These are phyloP conservation scores for Cokeromyces recurvatus DNA, from an alignment of 371 early-diverging fungal genomes.

Conservation along the genomic window DNA sequence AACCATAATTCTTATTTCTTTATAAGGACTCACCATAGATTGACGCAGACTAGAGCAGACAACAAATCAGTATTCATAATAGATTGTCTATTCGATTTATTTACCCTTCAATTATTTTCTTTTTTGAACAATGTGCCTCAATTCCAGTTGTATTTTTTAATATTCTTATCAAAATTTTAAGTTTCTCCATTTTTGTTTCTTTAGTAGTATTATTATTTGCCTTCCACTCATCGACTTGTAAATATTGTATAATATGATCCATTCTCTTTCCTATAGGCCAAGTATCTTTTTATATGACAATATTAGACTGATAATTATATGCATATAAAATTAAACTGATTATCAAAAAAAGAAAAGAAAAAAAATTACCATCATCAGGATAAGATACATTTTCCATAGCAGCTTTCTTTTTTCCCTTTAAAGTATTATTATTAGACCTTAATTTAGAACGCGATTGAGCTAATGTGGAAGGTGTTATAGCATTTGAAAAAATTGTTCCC, in stretches of 20 bases:
- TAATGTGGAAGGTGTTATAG: constrained; percentile 25
- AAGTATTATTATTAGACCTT: constrained; percentile 28
- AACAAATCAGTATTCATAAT: no score
- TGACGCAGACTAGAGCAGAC: constrained; percentile 40
- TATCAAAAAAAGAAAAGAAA: no score
- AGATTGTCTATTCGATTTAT: background rate
- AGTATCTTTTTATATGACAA: constrained; percentile 20
- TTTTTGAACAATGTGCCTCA: constrained; percentile 31
- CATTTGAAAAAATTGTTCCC: constrained; percentile 29
- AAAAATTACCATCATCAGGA: constrained; percentile 39
- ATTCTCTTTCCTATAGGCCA: constrained; percentile 34
- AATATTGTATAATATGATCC: constrained; percentile 27
- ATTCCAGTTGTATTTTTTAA: constrained; percentile 42
- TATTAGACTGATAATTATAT: no score
- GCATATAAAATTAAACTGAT: no score
- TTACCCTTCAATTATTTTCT: constrained; percentile 29
- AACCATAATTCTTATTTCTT: constrained; percentile 49
- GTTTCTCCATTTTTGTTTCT: constrained; percentile 33
- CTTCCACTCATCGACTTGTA: constrained; percentile 39
- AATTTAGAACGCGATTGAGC: constrained; percentile 29
- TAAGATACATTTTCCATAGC: constrained; percentile 36
- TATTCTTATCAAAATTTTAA: constrained; percentile 34
- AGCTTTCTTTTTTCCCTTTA: constrained; percentile 35
- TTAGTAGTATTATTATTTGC: constrained; percentile 17
- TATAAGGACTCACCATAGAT: constrained; percentile 48